Evolutionary conservation across 208 protist species (phyloP).

Genomic region (Tritrichomonas foetus): DNA sequence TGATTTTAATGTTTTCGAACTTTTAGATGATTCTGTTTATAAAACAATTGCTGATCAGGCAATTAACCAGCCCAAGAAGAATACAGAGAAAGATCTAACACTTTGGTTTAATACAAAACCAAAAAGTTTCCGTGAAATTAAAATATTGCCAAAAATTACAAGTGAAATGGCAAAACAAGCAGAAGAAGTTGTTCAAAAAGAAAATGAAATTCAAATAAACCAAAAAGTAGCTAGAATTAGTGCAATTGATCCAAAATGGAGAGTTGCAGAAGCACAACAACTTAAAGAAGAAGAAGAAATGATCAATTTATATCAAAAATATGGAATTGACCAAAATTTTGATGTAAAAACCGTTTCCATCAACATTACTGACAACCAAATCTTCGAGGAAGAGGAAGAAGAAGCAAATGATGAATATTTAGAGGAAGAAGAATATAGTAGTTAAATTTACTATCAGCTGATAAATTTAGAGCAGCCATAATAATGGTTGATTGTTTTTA

Average conservation of each 20-base stretch:
- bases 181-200: background rate
- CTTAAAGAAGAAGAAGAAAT: background rate
- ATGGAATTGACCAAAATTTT: no score
- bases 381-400: no score
- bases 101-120: background rate
- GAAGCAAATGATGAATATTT: no score
- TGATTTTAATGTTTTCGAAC: background rate
- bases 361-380: no score
- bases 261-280: background rate
- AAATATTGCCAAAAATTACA: background rate
- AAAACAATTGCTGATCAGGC: background rate
- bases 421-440: no score
- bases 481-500: no score
- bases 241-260: constrained; percentile 13
- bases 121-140: background rate
- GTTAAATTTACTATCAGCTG: no score
- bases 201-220: background rate
- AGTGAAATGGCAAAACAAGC: background rate
- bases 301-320: no score
- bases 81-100: background rate
- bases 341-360: no score
- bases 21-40: background rate
- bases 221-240: no score
- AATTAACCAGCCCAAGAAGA: background rate
- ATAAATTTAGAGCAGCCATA: no score